Evolutionary conservation across 495 filamentous ascomycete species (phyloP).

Genomic region (Tirmania nivea): DNA sequence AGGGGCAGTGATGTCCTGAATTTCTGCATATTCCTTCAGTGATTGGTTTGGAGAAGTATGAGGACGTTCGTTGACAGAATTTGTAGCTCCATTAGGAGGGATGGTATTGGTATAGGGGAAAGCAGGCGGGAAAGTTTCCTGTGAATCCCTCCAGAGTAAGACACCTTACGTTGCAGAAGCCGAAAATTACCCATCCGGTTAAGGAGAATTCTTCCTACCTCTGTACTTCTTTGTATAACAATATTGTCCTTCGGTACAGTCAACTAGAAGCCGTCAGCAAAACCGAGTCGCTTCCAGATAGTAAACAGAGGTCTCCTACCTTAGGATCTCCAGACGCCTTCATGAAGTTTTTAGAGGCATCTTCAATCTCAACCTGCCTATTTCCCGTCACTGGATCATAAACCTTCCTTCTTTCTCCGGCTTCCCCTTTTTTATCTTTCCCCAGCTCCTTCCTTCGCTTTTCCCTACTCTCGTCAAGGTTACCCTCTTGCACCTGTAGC

Average conservation of each 20-base stretch:
- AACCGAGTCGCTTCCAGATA: neutral
- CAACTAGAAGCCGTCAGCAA: constrained; percentile 28
- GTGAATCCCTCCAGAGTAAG: neutral
- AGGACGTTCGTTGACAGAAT: too few relatives aligned
- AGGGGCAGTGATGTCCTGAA: constrained; percentile 76
- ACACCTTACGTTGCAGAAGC: too few relatives aligned
- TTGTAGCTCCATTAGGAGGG: neutral
- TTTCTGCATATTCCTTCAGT: constrained; percentile 52
- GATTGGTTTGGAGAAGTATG: constrained; percentile 25
- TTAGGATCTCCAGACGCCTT: constrained; percentile 45
- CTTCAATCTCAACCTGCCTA: constrained; percentile 59
- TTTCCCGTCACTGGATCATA: constrained; percentile 73
- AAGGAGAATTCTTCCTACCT: too few relatives aligned
- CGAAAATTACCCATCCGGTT: too few relatives aligned
- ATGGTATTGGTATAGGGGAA: neutral
- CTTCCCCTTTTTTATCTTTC: neutral
- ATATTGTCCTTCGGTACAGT: constrained; percentile 75
- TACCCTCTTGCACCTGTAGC: neutral
- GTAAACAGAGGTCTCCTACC: constrained; percentile 21
- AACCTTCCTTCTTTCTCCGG: constrained; percentile 35
- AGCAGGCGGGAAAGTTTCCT: neutral
- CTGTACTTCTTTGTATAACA: neutral
- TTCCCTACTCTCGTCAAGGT: neutral
- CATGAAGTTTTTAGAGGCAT: constrained; percentile 48
- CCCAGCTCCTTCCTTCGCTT: neutral